Percentiles rank a stretch among this genome's conserved stretches.
Evolutionary conservation across 768 basidiomycete species (phyloP).

Genomic region (Hydnum rufescens): DNA sequence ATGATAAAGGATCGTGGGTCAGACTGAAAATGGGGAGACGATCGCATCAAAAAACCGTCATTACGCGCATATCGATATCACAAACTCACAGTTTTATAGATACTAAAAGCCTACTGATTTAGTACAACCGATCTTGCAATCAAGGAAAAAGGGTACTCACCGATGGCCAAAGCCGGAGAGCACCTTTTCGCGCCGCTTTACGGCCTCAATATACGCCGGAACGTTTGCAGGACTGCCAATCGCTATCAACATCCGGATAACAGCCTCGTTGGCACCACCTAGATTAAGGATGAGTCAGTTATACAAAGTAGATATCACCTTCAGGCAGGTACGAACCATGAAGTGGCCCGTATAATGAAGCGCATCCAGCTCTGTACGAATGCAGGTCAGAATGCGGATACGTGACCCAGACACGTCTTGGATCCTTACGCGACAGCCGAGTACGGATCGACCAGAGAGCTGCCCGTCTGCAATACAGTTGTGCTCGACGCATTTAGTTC

Average conservation of each 20-base stretch:
- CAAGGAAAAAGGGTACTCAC: slow-evolving; percentile 18
- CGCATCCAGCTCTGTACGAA: slow-evolving; percentile 48
- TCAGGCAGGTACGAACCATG: slow-evolving; percentile 28
- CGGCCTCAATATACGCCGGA: slow-evolving; percentile 65
- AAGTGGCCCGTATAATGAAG: slow-evolving; percentile 43
- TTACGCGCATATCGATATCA: background rate
- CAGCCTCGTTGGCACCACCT: slow-evolving; percentile 85
- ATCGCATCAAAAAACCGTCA: background rate
- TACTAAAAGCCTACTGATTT: slow-evolving; percentile 18
- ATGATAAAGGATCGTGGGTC: slow-evolving; percentile 86
- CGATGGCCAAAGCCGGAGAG: slow-evolving; percentile 83
- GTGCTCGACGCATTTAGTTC: slow-evolving; percentile 77
- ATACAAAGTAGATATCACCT: background rate
- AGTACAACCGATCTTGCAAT: background rate
- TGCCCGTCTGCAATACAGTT: slow-evolving; percentile 72
- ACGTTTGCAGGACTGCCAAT: slow-evolving; percentile 80
- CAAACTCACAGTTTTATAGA: slow-evolving; percentile 48
- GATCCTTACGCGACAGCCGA: slow-evolving; percentile 56
- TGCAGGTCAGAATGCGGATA: background rate
- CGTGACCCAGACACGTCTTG: background rate
- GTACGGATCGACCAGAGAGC: slow-evolving; percentile 80
- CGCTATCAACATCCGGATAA: slow-evolving; percentile 80
- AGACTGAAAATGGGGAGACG: slow-evolving; percentile 27
- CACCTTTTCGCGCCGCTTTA: slow-evolving; percentile 75
- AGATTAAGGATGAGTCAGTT: slow-evolving; percentile 6